Percentiles rank a stretch among this genome's conserved stretches.
Conservation (phyloP, 805 yeast species). For the Pichia exigua region DNA sequence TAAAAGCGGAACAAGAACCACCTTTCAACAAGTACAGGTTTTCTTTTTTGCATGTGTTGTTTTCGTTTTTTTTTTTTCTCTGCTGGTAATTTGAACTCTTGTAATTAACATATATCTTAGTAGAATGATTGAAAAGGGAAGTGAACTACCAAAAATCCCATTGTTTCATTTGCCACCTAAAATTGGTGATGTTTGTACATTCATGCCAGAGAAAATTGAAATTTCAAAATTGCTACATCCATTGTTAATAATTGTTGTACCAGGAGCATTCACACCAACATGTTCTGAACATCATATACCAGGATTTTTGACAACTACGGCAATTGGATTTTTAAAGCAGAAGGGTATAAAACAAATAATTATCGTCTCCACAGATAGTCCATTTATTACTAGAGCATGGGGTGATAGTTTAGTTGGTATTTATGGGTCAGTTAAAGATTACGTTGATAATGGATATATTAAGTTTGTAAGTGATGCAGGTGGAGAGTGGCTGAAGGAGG, state of each 20-base stretch:
- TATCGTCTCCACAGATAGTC: slow-evolving; percentile 35
- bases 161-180: slow-evolving; percentile 7
- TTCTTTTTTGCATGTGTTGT: too few species aligned
- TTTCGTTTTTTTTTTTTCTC: too few species aligned
- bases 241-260: slow-evolving; percentile 35
- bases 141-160: not conserved
- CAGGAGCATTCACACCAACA: slow-evolving; percentile 46
- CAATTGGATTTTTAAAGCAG: slow-evolving; percentile 27
- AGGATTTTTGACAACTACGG: slow-evolving; percentile 27
- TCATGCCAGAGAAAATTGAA: slow-evolving; percentile 5
- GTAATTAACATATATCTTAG: not conserved
- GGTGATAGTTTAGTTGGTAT: slow-evolving; percentile 38
- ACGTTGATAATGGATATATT: slow-evolving; percentile 20
- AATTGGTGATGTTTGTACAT: slow-evolving; percentile 7
- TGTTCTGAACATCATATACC: slow-evolving; percentile 40
- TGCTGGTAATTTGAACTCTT: too few species aligned
- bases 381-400: slow-evolving; percentile 39
- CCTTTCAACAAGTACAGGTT: too few species aligned
- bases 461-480: slow-evolving; percentile 52
- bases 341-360: slow-evolving; percentile 33
- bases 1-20: too few species aligned
- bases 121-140: not conserved
- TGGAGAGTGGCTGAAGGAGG: slow-evolving; percentile 8
- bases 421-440: not conserved
- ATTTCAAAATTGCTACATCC: not conserved